These are phyloP conservation scores for Talaromyces borbonicus DNA, from an alignment of 495 filamentous ascomycete genomes.

Conservation along the genomic window DNA sequence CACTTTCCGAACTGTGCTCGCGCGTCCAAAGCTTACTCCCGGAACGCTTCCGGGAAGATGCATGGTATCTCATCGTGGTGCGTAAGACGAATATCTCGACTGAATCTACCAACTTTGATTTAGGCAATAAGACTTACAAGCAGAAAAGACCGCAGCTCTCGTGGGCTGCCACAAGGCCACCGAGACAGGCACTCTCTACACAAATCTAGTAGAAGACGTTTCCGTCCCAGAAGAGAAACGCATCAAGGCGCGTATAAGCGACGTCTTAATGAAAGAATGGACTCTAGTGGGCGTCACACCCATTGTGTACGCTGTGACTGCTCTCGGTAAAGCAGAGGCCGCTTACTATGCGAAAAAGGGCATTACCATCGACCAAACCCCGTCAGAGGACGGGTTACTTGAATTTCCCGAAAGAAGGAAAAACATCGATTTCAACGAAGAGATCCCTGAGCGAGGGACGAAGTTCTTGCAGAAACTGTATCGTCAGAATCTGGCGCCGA, in stretches of 20 bases:
- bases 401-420: conserved; percentile 9
- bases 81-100: too few species aligned
- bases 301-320: conserved; percentile 12
- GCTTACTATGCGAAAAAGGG: conserved; percentile 7
- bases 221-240: conserved; percentile 5
- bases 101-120: neutral
- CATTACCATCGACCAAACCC: neutral
- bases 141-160: conserved; percentile 10
- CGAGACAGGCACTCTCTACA: conserved; percentile 10
- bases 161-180: conserved; percentile 9
- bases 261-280: conserved; percentile 16
- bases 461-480: conserved; percentile 14
- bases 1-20: conserved; percentile 8
- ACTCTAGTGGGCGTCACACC: conserved; percentile 14
- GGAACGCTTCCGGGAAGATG: conserved; percentile 8
- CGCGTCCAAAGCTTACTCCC: conserved; percentile 7
- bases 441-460: conserved; percentile 8
- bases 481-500: conserved; percentile 11
- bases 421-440: conserved; percentile 8
- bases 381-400: conserved; percentile 4
- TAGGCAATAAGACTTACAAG: neutral
- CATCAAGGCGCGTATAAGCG: conserved; percentile 11
- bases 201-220: conserved; percentile 9
- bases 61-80: conserved; percentile 15
- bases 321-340: conserved; percentile 11